Evolutionary conservation across 1,284 basidiomycete genomes (phyloP).

Genomic region (Fomitopsis pinicola): DNA sequence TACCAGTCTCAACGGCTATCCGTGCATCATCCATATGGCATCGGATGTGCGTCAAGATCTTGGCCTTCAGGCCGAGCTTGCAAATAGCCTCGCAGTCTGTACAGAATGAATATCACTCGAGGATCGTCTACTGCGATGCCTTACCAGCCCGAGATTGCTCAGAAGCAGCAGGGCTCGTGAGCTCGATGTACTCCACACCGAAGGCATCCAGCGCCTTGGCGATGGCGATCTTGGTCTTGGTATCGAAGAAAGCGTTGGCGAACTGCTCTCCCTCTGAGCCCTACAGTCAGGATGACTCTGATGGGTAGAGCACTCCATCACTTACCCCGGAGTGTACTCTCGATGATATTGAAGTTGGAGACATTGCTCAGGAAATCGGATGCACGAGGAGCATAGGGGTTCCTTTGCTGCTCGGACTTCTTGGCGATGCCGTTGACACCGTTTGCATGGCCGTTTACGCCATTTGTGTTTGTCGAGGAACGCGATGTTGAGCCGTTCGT

Average conservation of each 20-base stretch:
- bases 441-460: constrained; percentile 39
- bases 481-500: constrained; percentile 12
- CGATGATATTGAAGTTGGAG: constrained; percentile 95
- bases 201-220: constrained; percentile 96
- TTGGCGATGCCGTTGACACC: constrained; percentile 29
- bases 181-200: constrained; percentile 99
- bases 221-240: constrained; percentile 99
- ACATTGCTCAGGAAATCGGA: constrained; percentile 91
- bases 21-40: constrained; percentile 99
- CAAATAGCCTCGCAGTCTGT: constrained; percentile 97
- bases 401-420: constrained; percentile 42
- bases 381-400: constrained; percentile 86
- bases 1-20: constrained; percentile 97
- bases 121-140: constrained; percentile 1
- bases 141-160: constrained; percentile 79
- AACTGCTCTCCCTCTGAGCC: constrained; percentile 95
- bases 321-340: constrained; percentile 89
- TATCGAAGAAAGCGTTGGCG: constrained; percentile 99
- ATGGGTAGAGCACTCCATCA: background rate
- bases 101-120: background rate
- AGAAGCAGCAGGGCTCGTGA: constrained; percentile 97
- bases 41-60: constrained; percentile 98
- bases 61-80: constrained; percentile 96
- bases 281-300: background rate
- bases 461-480: constrained; percentile 22